Evolutionary conservation across 2,329 filamentous ascomycete genomes (phyloP), one percentile per base, ranked within the genome.

Genomic region (Apiospora marii): DNA sequence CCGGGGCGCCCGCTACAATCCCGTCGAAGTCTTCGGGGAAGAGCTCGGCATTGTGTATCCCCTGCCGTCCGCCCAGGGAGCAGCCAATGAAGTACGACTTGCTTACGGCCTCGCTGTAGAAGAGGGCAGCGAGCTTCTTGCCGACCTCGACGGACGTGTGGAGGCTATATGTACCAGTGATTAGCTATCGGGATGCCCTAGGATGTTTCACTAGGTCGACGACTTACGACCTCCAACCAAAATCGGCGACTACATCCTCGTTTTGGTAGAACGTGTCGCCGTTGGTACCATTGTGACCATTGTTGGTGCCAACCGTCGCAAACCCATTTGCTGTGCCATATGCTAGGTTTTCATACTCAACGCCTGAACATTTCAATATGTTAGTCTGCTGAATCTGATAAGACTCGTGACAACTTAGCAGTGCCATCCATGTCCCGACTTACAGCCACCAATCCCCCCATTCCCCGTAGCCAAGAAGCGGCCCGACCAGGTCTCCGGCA

Each of bases 21-120:
- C 88, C 88, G 70, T 91, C 87, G 70, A 89, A 91, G 74, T 90
- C 88, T 0, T 86, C 81, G 0, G 89, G 88, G 73, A 85, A 90
- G 16, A 80, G 75, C 73, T 91, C 85, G 0, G 87, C 84, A 5
- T 85, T 84, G 70, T 87, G 87, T 46, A 89, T 80, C 4, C 88
- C 89, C 80, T 91, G 87, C 0, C 89, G 82, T 0, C 90, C 89
- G 8, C 90, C 90, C 0, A 87, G 87, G 0, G 88, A 90, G 76
- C 89, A 91, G 19, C 89, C 89, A 2, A 86, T 76, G 74, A 86
- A 90, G 78, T 91, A 91, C 1, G 84, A 85, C 69, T 84, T 85
- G 1, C 78, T 78, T 0, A 82, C 79, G 0, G 44, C 4, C 2
- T 70, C 74, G 4, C 79, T 78, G 74, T 90, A 91, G 78, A 87